Evolutionary conservation across 345 rosid genomes (phyloP), one percentile per base, ranked within the genome.

Genomic region (Kernera saxatilis): DNA sequence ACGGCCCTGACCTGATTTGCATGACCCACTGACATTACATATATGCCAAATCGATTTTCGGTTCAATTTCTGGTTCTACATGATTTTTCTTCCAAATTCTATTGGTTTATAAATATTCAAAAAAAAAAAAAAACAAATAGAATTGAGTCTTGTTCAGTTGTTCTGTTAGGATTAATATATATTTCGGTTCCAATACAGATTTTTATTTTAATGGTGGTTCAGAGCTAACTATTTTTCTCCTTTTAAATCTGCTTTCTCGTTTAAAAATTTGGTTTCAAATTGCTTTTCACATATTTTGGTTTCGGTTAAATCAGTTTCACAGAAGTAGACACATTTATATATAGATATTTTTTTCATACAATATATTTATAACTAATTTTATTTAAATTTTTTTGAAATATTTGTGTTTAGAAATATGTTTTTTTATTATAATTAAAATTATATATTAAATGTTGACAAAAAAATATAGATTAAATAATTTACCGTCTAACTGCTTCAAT

Each of bases 1-100:
- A 73, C 66, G 77, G 59, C 66, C 71, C 52, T 64, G 18, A 18
- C 41, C 30, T n/a, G n/a, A 5, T 63, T 55, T 55, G 14, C 35
- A 36, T 65, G 45, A 7, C 77, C 72, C 77, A 73, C 70, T 26
- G 2, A 35, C 41, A 56, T 64, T 36, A 7, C 59, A 65, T 19
- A 57, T 65, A 46, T 48, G 72, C 67, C 67, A 48, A 65, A 65
- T 46, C 11, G 5, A 14, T 48, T 44, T 72, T 26, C 51, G 25
- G 71, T 48, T 55, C 33, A 23, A 0, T 63, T 57, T 27, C n/a
- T 61, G 18, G 39, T 35, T 22, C 22, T 32, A 19, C 13, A 27
- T 19, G 12, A 23, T 54, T 35, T 57, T 26, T 18, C 23, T 36
- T 18, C 49, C 49, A 35, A 25, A 8, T 36, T 69, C 1, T 30